Percentiles rank a stretch among this genome's conserved stretches.
phyloP scores from a whole-genome alignment of 2,329 filamentous ascomycete genomes.

The Leptographium flavum region DNA sequence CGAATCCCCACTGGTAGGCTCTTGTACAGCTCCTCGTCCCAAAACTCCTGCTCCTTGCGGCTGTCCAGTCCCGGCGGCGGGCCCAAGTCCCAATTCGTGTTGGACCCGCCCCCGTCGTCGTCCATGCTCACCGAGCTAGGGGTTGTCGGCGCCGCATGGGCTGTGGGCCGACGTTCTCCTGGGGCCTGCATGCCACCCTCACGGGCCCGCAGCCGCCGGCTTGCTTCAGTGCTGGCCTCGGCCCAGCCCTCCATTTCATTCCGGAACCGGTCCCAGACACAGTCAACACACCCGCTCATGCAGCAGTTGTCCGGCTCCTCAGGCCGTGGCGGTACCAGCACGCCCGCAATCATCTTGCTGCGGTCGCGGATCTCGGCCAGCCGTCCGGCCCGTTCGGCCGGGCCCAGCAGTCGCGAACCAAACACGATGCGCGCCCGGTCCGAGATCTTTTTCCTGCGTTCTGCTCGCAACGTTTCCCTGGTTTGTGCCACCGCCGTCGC shows the following conservation, averaged over 20 bases:
- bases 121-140: slow-evolving; percentile 44
- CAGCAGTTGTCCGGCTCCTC: slow-evolving; percentile 95
- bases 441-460: too few species aligned
- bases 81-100: slow-evolving; percentile 46
- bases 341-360: slow-evolving; percentile 57
- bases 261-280: slow-evolving; percentile 84
- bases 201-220: slow-evolving; percentile 30
- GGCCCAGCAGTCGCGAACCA: slow-evolving; percentile 62
- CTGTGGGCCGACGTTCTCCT: too few species aligned
- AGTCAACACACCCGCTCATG: slow-evolving; percentile 97
- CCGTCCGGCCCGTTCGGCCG: slow-evolving; percentile 51
- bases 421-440: slow-evolving; percentile 63
- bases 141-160: too few species aligned
- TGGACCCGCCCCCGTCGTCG: slow-evolving; percentile 65
- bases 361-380: slow-evolving; percentile 41
- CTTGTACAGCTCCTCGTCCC: slow-evolving; percentile 57
- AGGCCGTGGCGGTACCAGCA: slow-evolving; percentile 70
- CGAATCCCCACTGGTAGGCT: slow-evolving; percentile 81
- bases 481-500: too few species aligned
- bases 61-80: slow-evolving; percentile 7
- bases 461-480: too few species aligned
- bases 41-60: slow-evolving; percentile 12
- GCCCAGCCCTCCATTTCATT: slow-evolving; percentile 92
- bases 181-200: slow-evolving; percentile 17
- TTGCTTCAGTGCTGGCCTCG: slow-evolving; percentile 47